Conservation (phyloP, 1,284 basidiomycete genomes). For the Filobasidium uniguttulatum region DNA sequence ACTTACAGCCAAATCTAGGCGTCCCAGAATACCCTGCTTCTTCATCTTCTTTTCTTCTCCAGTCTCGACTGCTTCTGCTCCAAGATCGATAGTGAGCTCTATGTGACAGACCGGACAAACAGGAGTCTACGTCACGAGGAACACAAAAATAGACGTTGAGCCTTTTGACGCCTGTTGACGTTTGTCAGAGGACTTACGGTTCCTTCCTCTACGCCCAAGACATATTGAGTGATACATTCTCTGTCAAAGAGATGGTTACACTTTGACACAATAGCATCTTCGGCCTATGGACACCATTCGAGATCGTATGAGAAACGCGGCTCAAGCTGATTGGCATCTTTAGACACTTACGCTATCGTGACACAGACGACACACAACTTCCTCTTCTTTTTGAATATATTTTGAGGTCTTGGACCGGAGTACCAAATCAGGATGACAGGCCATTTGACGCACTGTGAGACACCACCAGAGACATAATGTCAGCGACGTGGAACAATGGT, state of each 20-base stretch:
- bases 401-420: conserved; percentile 60
- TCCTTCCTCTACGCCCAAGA: conserved; percentile 59
- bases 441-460: conserved; percentile 70
- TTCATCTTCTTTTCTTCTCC: conserved; percentile 50
- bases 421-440: conserved; percentile 81
- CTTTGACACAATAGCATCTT: conserved; percentile 87
- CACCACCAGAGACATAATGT: neutral
- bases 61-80: conserved; percentile 77
- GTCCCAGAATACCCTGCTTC: conserved; percentile 84
- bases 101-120: conserved; percentile 92
- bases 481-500: conserved; percentile 21
- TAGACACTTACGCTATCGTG: conserved; percentile 56
- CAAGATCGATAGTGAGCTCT: conserved; percentile 84
- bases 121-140: too few relatives aligned
- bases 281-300: conserved; percentile 45
- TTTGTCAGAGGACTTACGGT: conserved; percentile 41
- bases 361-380: conserved; percentile 82
- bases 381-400: conserved; percentile 52
- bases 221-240: conserved; percentile 89
- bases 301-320: neutral
- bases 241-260: conserved; percentile 61
- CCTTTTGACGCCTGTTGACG: too few relatives aligned
- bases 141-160: neutral
- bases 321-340: neutral
- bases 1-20: conserved; percentile 61